phyloP scores from a whole-genome alignment of 2,329 filamentous ascomycete species.

The Karstenula rhodostoma region DNA sequence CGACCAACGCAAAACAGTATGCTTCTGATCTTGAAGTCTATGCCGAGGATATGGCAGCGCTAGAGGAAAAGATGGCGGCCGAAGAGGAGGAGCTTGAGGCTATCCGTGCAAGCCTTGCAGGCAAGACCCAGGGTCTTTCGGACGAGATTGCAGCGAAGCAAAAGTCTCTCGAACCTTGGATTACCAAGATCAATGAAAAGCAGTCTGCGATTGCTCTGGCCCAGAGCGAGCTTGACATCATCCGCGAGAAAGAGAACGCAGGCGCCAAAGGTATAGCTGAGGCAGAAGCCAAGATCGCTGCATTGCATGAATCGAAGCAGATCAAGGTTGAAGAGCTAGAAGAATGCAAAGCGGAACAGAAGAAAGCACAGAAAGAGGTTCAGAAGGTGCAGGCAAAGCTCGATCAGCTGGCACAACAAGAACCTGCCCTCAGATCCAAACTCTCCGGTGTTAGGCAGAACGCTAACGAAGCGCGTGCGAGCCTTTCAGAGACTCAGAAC shows the following conservation, averaged over 20 bases:
- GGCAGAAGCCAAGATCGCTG: slow-evolving; percentile 77
- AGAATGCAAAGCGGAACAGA: slow-evolving; percentile 76
- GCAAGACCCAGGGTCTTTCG: slow-evolving; percentile 93
- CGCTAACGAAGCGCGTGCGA: slow-evolving; percentile 93
- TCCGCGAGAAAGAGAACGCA: slow-evolving; percentile 87
- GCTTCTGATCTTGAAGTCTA: slow-evolving; percentile 79
- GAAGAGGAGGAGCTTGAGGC: slow-evolving; percentile 83
- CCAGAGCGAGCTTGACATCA: slow-evolving; percentile 90
- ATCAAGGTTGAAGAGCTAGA: slow-evolving; percentile 79
- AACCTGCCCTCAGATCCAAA: slow-evolving; percentile 82
- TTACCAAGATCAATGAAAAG: slow-evolving; percentile 95
- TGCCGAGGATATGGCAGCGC: slow-evolving; percentile 73
- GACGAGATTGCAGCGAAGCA: slow-evolving; percentile 93
- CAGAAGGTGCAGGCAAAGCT: slow-evolving; percentile 76
- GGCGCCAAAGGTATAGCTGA: slow-evolving; percentile 86
- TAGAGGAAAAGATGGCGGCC: slow-evolving; percentile 77
- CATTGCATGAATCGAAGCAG: slow-evolving; percentile 74
- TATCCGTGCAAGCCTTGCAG: slow-evolving; percentile 89
- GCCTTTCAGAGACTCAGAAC: slow-evolving; percentile 86
- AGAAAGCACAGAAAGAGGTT: slow-evolving; percentile 76
- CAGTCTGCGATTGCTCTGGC: slow-evolving; percentile 93
- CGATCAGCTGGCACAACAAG: slow-evolving; percentile 74
- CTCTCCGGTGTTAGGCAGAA: slow-evolving; percentile 92
- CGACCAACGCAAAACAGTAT: slow-evolving; percentile 80
- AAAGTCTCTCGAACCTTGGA: slow-evolving; percentile 95